phyloP scores from a whole-genome alignment of 139 green algal genomes.

The Pleodorina starrii region DNA sequence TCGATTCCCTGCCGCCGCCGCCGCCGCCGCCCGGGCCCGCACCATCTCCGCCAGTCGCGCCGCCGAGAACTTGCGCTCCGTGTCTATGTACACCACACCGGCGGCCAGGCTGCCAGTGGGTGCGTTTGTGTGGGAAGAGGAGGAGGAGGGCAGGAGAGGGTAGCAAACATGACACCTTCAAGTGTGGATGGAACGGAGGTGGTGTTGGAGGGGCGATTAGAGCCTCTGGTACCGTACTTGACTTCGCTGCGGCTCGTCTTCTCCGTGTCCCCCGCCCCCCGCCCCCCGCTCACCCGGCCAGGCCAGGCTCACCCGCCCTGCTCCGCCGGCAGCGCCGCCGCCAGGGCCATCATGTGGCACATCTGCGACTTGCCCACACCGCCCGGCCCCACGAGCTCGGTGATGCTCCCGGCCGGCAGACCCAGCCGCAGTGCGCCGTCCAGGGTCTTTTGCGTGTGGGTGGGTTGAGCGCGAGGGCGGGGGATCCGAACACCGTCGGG shows the following conservation, averaged over 20 bases:
- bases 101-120: not conserved
- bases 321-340: not conserved
- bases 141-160: not conserved
- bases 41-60: slow-evolving; percentile 31
- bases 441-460: slow-evolving; percentile 30
- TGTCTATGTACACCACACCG: slow-evolving; percentile 54
- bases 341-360: slow-evolving; percentile 42
- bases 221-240: too few species aligned
- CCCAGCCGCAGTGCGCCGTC: slow-evolving; percentile 69
- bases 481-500: too few species aligned
- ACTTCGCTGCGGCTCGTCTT: too few species aligned
- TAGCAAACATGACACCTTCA: not conserved
- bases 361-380: slow-evolving; percentile 57
- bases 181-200: too few species aligned
- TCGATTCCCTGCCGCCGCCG: not conserved
- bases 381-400: slow-evolving; percentile 68
- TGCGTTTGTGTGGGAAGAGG: not conserved
- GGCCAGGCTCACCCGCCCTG: slow-evolving; percentile 24
- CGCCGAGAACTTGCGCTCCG: slow-evolving; percentile 52
- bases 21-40: not conserved
- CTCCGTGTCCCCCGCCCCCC: too few species aligned
- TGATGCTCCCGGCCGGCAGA: slow-evolving; percentile 67
- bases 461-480: too few species aligned
- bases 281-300: too few species aligned
- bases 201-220: too few species aligned